Evolutionary conservation across 2,329 filamentous ascomycete species (phyloP).

Genomic region (Beauveria bassiana): DNA sequence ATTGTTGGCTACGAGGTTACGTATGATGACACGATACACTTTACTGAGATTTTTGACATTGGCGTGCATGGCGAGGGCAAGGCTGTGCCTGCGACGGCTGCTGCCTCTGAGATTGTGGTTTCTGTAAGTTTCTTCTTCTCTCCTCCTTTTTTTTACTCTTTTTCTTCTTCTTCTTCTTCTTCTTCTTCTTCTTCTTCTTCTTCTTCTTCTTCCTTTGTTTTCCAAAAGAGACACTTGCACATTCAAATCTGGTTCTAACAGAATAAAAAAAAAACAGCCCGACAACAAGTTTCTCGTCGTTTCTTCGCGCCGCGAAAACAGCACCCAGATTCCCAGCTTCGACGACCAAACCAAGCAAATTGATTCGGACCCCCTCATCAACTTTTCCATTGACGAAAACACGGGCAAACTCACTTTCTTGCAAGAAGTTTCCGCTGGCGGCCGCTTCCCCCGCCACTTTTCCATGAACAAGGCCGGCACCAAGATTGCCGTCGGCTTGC

Average conservation of each 20-base stretch:
- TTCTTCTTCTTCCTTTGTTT: too few relatives aligned
- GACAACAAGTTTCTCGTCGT: slow-evolving; percentile 57
- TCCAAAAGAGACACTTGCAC: too few relatives aligned
- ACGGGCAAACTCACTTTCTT: slow-evolving; percentile 49
- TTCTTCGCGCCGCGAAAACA: slow-evolving; percentile 57
- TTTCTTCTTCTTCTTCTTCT: too few relatives aligned
- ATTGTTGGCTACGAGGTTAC: slow-evolving; percentile 49
- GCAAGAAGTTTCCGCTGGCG: slow-evolving; percentile 56
- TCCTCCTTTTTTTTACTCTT: too few relatives aligned
- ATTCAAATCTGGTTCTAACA: background rate
- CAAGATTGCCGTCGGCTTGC: slow-evolving; percentile 58
- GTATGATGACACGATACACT: slow-evolving; percentile 38
- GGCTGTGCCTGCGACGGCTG: slow-evolving; percentile 32
- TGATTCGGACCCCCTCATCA: slow-evolving; percentile 57
- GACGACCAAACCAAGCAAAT: slow-evolving; percentile 34
- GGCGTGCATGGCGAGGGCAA: slow-evolving; percentile 39
- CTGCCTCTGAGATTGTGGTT: slow-evolving; percentile 48
- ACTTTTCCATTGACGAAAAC: slow-evolving; percentile 45
- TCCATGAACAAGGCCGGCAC: slow-evolving; percentile 56
- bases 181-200: too few relatives aligned
- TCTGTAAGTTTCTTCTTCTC: slow-evolving; percentile 37
- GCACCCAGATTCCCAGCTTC: slow-evolving; percentile 40
- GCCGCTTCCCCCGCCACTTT: slow-evolving; percentile 59
- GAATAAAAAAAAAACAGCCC: slow-evolving; percentile 31
- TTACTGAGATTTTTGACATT: slow-evolving; percentile 39